phyloP scores from a whole-genome alignment of 2,329 filamentous ascomycete genomes.

The Hymenotorrendiella dingleyae region DNA sequence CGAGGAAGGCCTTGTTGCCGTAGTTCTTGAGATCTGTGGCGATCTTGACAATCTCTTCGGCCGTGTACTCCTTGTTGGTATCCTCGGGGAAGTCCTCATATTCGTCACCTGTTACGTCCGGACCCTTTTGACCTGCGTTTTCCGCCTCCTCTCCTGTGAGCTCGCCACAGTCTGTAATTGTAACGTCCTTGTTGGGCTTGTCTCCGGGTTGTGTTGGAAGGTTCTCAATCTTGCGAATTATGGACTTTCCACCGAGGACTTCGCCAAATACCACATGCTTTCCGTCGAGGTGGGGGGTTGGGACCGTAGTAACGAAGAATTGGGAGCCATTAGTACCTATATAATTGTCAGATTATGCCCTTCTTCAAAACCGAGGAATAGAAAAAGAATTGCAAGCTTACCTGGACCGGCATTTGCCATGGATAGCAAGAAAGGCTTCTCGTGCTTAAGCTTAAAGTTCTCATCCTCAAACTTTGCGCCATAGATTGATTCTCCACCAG shows the following conservation, averaged over 20 bases:
- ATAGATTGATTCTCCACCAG: constrained; percentile 95
- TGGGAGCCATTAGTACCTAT: constrained; percentile 90
- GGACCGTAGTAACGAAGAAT: constrained; percentile 95
- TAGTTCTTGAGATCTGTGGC: constrained; percentile 82
- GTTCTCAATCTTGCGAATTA: constrained; percentile 88
- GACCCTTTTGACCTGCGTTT: constrained; percentile 58
- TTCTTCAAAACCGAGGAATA: neutral
- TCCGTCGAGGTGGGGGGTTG: constrained; percentile 88
- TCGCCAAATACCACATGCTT: constrained; percentile 98
- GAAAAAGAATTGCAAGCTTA: constrained; percentile 36
- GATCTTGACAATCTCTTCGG: constrained; percentile 67
- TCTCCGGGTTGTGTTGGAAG: constrained; percentile 67
- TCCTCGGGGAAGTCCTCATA: constrained; percentile 98
- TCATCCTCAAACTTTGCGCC: constrained; percentile 96
- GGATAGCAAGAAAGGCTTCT: constrained; percentile 85
- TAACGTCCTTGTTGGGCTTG: constrained; percentile 68
- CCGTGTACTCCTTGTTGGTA: constrained; percentile 53
- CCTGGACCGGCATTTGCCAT: constrained; percentile 97
- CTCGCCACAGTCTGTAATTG: constrained; percentile 81
- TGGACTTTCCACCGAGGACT: constrained; percentile 85
- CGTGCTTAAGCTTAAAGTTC: constrained; percentile 89
- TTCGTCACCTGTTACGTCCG: constrained; percentile 78
- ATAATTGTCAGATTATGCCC: constrained; percentile 5
- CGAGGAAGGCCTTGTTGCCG: constrained; percentile 90
- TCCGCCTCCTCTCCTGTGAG: constrained; percentile 66